Evolutionary conservation across 1,139 yeast genomes (phyloP), one percentile per base, ranked within the genome.

Genomic region (Suhomyces choctaworum): DNA sequence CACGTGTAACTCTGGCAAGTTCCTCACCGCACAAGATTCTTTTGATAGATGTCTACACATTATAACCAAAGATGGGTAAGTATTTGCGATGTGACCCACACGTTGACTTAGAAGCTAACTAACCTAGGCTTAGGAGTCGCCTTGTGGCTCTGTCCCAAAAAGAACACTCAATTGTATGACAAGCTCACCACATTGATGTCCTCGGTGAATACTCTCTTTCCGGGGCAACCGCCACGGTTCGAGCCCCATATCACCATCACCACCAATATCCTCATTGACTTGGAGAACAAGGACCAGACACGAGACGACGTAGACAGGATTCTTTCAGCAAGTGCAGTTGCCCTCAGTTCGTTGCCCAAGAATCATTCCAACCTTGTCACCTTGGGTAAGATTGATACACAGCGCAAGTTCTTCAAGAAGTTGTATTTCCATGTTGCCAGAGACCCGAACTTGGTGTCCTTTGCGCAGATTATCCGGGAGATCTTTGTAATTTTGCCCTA

Each of bases 231-330:
- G 4, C 75, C 76, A 2, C 56, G 52, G 26, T 81, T 85, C 47
- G 85, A 78, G 40, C 95, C 95, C 4, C 95, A 86, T 54, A 71
- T 86, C 26, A 86, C 95, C 2, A 70, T 86, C 23, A 78, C 90
- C 2, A 73, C 88, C 19, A 73, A 78, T 40, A 64, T 85, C 22
- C 61, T 60, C 3, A 64, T 80, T 25, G 61, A 65, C 38, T 46
- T 64, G 41, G 58, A 57, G 5, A 62, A 70, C 35, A 48, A 61
- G 15, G 56, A 46, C 9, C 61, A 68, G 28, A 67, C 73, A 10
- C 69, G 70, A 22, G 76, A 70, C 20, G 82, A 78, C 38, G 85
- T 82, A 2, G 78, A 76, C 42, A 66, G 72, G 22, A 76, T 86
- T 2, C 66, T 86, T 20, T 78, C 80, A 9, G 76, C 85, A 14